Base-by-base conservation (phyloP, 371 early-diverging fungal species). In the Lichtheimia ramosa region DNA sequence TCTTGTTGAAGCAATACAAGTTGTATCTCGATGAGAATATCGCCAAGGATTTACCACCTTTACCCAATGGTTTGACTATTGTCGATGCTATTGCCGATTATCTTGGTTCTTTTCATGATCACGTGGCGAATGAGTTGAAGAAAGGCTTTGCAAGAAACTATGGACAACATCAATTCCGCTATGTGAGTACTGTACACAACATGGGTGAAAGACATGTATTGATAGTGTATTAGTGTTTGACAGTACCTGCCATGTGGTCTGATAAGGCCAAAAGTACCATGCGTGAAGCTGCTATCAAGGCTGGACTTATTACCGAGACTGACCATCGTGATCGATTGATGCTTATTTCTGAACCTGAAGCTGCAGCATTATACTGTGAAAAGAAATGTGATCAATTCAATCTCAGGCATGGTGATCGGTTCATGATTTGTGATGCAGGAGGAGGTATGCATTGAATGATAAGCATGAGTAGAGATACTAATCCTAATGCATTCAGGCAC, bases 391-490 rank as follows among this genome's bases (percentile, higher is more conserved):
- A 79, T 34, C 75, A 79, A 40, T 79, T 79, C 56, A 61, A 68
- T 27, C 68, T 79, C 34, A 62, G 71, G 10, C 73, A 75, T 51
- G 75, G 75, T 21, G 74, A 79, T 43, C 68, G 74, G 10, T 82
- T 79, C 60, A 75, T 79, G 77, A 79, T 82, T 63, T 75, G 77
- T 43, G 80, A 82, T 63, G 77, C 78, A 41, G 83, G 83, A 40
- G 71, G 68, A 55, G 49, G 54, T 27, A 21, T 8, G 21, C 16
- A 46, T 6, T 7, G 18, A 13, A 12, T 6, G 15, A 13, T n/a
- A n/a, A n/a, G n/a, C 2, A 23, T 18, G 46, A 25, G 15, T 28
- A 0, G 0, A 3, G 43, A 3, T 43, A 43, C n/a, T 46, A 1
- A 46, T 21, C 0, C 43, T n/a, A n/a, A 16, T 10, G 0, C 28